Percentiles rank a stretch among this genome's conserved stretches.
Evolutionary conservation across 2,329 filamentous ascomycete species (phyloP).

Genomic region (Pseudocercospora macadamiae): DNA sequence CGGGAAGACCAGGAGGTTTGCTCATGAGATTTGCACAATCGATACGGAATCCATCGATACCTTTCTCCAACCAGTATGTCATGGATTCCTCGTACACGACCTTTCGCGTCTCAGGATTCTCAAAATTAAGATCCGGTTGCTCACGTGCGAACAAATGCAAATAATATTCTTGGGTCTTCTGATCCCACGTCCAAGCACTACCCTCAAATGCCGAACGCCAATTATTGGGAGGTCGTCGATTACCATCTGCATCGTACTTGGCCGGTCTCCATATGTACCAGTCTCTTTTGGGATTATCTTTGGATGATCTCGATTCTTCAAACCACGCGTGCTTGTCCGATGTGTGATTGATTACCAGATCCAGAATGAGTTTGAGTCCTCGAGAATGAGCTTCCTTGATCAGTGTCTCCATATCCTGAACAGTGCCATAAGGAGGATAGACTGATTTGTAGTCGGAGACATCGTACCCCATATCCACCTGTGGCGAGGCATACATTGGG

Average conservation of each 20-base stretch:
- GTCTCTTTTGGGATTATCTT: constrained; percentile 57
- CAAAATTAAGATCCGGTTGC: constrained; percentile 54
- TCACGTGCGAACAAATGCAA: constrained; percentile 50
- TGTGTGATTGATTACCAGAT: constrained; percentile 40
- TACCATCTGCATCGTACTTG: constrained; percentile 56
- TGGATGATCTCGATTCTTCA: constrained; percentile 55
- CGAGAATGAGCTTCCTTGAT: constrained; percentile 47
- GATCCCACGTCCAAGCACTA: constrained; percentile 49
- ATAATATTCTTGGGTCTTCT: constrained; percentile 50
- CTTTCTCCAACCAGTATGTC: constrained; percentile 49
- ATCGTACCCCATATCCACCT: constrained; percentile 59
- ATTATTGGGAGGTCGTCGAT: constrained; percentile 61
- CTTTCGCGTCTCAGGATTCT: constrained; percentile 46
- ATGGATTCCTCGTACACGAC: constrained; percentile 49
- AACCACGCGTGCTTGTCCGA: constrained; percentile 60
- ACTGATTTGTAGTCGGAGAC: constrained; percentile 35
- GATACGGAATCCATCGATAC: constrained; percentile 49
- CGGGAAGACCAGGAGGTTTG: constrained; percentile 46
- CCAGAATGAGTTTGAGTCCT: constrained; percentile 53
- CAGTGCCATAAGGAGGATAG: constrained; percentile 38
- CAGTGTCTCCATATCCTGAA: constrained; percentile 50
- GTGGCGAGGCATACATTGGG: constrained; percentile 57
- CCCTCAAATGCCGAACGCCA: constrained; percentile 44
- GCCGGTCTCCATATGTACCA: constrained; percentile 69
- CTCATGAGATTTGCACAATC: constrained; percentile 54